These are phyloP conservation scores for Botrytis paeoniae DNA, from an alignment of 2,329 filamentous ascomycete species.

Conservation along the genomic window DNA sequence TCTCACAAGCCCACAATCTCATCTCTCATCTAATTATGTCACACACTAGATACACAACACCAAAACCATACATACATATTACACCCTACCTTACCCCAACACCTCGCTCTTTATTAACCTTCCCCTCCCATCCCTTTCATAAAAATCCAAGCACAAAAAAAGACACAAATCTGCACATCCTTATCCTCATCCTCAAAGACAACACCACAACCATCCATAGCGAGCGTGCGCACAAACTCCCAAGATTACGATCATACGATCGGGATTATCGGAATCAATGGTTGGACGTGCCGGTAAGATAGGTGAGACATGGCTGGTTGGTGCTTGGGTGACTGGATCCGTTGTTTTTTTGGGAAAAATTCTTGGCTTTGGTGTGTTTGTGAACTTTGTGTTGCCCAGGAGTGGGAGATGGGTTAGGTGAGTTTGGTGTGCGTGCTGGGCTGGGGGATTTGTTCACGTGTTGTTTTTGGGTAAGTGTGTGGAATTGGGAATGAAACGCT, in stretches of 20 bases:
- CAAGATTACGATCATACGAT: slow-evolving; percentile 12
- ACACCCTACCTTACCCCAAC: neutral
- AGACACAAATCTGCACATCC: neutral
- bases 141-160: neutral
- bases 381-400: neutral
- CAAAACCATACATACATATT: neutral
- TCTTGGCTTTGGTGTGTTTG: neutral
- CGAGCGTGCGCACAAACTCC: neutral
- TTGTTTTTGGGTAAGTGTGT: rapidly evolving
- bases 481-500: neutral
- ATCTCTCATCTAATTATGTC: neutral
- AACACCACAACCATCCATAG: neutral
- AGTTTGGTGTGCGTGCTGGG: neutral
- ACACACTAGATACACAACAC: neutral
- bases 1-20: neutral
- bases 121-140: neutral
- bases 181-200: neutral
- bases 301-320: slow-evolving; percentile 3
- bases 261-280: slow-evolving; percentile 9
- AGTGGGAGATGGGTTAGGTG: slow-evolving; percentile 13
- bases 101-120: neutral
- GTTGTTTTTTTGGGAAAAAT: neutral
- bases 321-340: neutral
- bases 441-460: neutral
- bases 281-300: slow-evolving; percentile 1